These are phyloP conservation scores for Plasmodium cynomolgi DNA, from an alignment of 169 alveolate species.

Conservation along the genomic window DNA sequence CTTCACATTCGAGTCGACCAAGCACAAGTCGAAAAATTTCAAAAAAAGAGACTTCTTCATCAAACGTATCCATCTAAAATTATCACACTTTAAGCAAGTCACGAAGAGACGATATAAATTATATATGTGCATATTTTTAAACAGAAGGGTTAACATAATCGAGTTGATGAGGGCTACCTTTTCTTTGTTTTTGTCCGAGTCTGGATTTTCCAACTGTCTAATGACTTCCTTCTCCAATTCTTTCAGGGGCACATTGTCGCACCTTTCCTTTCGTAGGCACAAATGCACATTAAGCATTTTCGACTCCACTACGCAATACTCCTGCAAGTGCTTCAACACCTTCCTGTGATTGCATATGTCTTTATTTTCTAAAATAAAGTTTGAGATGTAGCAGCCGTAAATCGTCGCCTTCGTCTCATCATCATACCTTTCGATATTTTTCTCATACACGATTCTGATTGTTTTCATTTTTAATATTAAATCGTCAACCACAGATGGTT, in stretches of 20 bases:
- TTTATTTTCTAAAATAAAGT: slow-evolving; percentile 36
- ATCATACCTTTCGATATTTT: slow-evolving; percentile 72
- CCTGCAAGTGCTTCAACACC: slow-evolving; percentile 51
- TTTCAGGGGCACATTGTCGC: slow-evolving; percentile 25
- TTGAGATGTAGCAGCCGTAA: slow-evolving; percentile 67
- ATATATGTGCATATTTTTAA: slow-evolving; percentile 77
- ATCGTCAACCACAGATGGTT: slow-evolving; percentile 25
- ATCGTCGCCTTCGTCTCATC: slow-evolving; percentile 47
- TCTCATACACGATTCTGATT: slow-evolving; percentile 20
- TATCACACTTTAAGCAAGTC: slow-evolving; percentile 77
- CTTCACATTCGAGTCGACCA: slow-evolving; percentile 50
- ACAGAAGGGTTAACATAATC: slow-evolving; percentile 56
- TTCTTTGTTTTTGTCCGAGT: slow-evolving; percentile 63
- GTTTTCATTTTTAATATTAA: slow-evolving; percentile 67
- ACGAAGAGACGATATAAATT: slow-evolving; percentile 80
- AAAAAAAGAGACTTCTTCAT: slow-evolving; percentile 75
- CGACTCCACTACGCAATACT: slow-evolving; percentile 34
- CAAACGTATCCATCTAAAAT: slow-evolving; percentile 77
- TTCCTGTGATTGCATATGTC: slow-evolving; percentile 73
- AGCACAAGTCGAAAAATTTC: slow-evolving; percentile 78
- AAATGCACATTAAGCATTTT: slow-evolving; percentile 40
- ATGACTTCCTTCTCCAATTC: slow-evolving; percentile 52
- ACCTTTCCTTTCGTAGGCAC: slow-evolving; percentile 41
- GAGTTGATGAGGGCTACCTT: slow-evolving; percentile 56
- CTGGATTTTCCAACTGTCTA: slow-evolving; percentile 47